Conservation (phyloP, 352 stramenopile species). For the Thalassiosira delicatula region DNA sequence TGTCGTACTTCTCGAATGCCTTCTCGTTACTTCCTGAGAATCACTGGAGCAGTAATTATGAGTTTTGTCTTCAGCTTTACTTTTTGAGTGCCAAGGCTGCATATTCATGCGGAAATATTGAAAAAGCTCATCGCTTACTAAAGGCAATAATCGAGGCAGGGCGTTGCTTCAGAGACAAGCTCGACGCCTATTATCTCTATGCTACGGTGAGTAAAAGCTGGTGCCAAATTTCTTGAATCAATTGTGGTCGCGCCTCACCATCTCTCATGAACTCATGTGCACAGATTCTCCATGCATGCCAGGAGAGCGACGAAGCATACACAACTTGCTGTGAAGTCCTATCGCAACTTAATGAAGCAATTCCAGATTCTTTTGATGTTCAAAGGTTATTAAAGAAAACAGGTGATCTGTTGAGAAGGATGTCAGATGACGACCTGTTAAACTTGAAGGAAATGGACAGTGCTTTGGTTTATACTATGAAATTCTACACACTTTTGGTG, state of each 20-base stretch:
- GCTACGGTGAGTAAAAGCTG: slow-evolving; percentile 33
- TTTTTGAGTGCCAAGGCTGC: slow-evolving; percentile 30
- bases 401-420: background rate
- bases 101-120: slow-evolving; percentile 35
- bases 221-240: background rate
- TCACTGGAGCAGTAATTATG: slow-evolving; percentile 34
- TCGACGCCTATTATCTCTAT: slow-evolving; percentile 48
- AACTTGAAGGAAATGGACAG: slow-evolving; percentile 30
- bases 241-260: background rate
- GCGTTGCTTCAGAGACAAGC: slow-evolving; percentile 41
- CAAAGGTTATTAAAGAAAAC: slow-evolving; percentile 40
- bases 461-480: slow-evolving; percentile 17
- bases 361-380: slow-evolving; percentile 37
- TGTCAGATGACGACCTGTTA: slow-evolving; percentile 27
- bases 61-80: slow-evolving; percentile 35
- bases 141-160: slow-evolving; percentile 32
- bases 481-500: slow-evolving; percentile 38
- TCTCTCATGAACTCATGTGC: background rate
- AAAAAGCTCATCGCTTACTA: slow-evolving; percentile 23
- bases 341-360: slow-evolving; percentile 44
- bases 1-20: slow-evolving; percentile 39
- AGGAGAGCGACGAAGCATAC: slow-evolving; percentile 29
- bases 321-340: slow-evolving; percentile 29
- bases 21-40: slow-evolving; percentile 32
- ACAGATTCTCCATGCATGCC: slow-evolving; percentile 30